Conservation (phyloP, 139 green algal genomes). For the Coccomyxa sp. region DNA sequence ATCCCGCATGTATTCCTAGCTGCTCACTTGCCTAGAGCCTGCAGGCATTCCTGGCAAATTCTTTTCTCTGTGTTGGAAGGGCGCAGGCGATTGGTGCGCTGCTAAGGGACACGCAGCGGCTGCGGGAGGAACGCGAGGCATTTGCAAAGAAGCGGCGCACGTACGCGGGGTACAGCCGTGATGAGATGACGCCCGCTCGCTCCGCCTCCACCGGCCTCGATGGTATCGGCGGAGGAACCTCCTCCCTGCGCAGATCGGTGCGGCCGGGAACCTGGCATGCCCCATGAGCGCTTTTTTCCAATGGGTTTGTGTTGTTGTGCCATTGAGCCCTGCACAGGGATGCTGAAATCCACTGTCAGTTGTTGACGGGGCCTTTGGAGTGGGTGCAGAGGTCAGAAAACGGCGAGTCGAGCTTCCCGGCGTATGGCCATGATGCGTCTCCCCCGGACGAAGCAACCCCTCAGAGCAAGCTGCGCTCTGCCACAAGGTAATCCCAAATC, state of each 20-base stretch:
- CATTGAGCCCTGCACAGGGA: no score
- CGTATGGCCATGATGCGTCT: background rate
- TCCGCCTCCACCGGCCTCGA: background rate
- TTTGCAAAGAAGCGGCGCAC: constrained; percentile 10
- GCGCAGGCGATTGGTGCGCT: constrained; percentile 49
- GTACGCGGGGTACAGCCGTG: constrained; percentile 13
- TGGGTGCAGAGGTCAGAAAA: background rate
- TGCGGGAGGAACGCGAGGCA: constrained; percentile 43
- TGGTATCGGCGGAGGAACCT: background rate
- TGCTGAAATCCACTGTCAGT: no score
- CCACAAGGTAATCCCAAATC: background rate
- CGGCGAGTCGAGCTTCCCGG: background rate
- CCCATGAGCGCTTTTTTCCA: no score
- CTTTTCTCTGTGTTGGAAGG: constrained; percentile 14
- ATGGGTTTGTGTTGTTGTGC: no score
- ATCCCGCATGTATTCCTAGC: no score
- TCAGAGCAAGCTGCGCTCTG: background rate
- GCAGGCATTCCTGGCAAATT: no score
- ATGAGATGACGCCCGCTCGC: background rate
- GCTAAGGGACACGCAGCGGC: constrained; percentile 37
- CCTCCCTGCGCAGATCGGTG: background rate
- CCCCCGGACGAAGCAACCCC: background rate
- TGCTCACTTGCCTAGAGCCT: no score
- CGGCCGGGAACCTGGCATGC: no score
- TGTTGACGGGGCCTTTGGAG: no score